Base-by-base conservation (phyloP, 805 yeast species). In the Yamadazyma olivae region DNA sequence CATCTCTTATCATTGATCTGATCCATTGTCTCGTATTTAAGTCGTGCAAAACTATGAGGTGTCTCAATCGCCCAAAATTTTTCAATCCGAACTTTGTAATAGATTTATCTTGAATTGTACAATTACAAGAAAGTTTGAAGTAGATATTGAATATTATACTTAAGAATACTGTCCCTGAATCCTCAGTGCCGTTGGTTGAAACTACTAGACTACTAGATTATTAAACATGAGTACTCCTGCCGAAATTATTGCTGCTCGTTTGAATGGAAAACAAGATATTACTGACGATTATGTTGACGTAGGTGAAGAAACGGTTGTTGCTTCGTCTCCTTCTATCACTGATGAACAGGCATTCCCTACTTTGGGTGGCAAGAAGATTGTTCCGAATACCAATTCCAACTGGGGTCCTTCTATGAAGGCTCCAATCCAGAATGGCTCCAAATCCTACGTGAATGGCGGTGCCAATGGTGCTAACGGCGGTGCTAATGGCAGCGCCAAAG, bases 331-430 rank as follows among this genome's bases (percentile, higher is more conserved):
- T 28, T 62, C 76, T 17, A 63, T 76, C 41, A 46, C 67, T 33
- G 79, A 74, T 50, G 80, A 74, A 48, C 53, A 70, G 20, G 81
- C 81, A 10, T 79, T 80, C 59, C 91, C 91, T 6, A 70, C 83
- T 18, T 67, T 83, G 48, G 85, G 85, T 23, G 75, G 75, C 30
- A 48, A 27, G 32, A 61, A 30, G 48, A 66, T 19, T 48, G 50
- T 19, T 59, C 25, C 34, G 10, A 40, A 34, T 47, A 53, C 49
- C 55, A 48, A 36, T 44, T 54, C 12, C 43, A 51, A 35, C 17
- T 38, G 14, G 31, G 55, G 14, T 30, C 50, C 10, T 38, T 53
- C 21, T 48, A 54, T 27, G 27, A 48, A 21, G 25, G 41, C 27
- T 12, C 41, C 49, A 13, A 38, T 13, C 27, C 10, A 6, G n/a